Percentiles rank a stretch among this genome's conserved stretches.
These are phyloP conservation scores for Stellera chamaejasme DNA, from an alignment of 345 rosid species.

Conservation along the genomic window DNA sequence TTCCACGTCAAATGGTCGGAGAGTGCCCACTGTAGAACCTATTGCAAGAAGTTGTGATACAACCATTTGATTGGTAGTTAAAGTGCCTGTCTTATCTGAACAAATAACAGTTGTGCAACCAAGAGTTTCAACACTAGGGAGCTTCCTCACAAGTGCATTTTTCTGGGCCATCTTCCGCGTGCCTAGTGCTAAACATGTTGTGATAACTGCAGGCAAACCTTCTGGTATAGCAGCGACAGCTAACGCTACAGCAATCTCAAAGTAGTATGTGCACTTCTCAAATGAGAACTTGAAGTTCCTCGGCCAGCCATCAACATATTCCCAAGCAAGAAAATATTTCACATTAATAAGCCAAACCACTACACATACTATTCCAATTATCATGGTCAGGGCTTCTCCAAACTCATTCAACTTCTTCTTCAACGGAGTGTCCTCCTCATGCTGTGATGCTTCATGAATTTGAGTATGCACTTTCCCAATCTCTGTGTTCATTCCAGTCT, in stretches of 20 bases:
- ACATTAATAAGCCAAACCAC: slow-evolving; percentile 92
- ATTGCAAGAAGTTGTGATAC: slow-evolving; percentile 78
- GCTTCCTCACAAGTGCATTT: slow-evolving; percentile 86
- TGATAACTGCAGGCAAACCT: slow-evolving; percentile 94
- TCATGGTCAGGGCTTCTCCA: slow-evolving; percentile 71
- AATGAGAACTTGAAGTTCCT: slow-evolving; percentile 81
- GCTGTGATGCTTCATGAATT: slow-evolving; percentile 82
- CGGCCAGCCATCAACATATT: slow-evolving; percentile 87
- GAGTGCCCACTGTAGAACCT: slow-evolving; percentile 59
- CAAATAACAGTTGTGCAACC: slow-evolving; percentile 95
- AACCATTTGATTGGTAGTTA: slow-evolving; percentile 93
- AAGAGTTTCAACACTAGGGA: slow-evolving; percentile 94
- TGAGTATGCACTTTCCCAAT: slow-evolving; percentile 91
- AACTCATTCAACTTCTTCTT: slow-evolving; percentile 92
- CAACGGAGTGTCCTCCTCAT: slow-evolving; percentile 84
- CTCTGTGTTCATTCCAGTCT: slow-evolving; percentile 80
- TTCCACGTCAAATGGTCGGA: slow-evolving; percentile 69
- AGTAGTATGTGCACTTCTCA: slow-evolving; percentile 97
- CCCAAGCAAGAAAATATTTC: slow-evolving; percentile 91
- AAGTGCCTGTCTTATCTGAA: slow-evolving; percentile 91
- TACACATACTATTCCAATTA: slow-evolving; percentile 74
- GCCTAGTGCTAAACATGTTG: slow-evolving; percentile 92
- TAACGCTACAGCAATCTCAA: slow-evolving; percentile 93
- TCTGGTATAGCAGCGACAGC: slow-evolving; percentile 99
- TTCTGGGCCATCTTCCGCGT: slow-evolving; percentile 98